Percentiles rank a stretch among this genome's conserved stretches.
phyloP scores from a whole-genome alignment of 2,329 filamentous ascomycete genomes.

The Tolypocladium inflatum region DNA sequence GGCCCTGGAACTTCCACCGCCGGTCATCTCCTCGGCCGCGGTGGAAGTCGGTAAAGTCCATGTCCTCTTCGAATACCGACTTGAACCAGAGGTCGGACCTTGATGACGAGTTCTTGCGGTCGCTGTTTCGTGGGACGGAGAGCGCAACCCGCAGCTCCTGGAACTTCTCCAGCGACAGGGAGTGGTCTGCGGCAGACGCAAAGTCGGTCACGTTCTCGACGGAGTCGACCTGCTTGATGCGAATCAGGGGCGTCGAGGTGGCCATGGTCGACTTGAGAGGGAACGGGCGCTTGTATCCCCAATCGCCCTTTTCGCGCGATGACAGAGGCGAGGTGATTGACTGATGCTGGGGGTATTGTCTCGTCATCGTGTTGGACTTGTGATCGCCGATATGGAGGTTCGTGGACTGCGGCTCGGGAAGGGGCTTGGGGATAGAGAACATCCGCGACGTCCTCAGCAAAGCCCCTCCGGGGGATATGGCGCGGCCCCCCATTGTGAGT shows the following conservation, averaged over 20 bases:
- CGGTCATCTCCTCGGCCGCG: slow-evolving; percentile 29
- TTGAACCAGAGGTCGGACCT: slow-evolving; percentile 19
- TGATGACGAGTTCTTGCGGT: slow-evolving; percentile 7
- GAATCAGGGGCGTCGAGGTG: slow-evolving; percentile 64
- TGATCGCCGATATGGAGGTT: slow-evolving; percentile 22
- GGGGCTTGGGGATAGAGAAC: slow-evolving; percentile 73
- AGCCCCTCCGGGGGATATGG: slow-evolving; percentile 51
- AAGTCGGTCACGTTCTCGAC: slow-evolving; percentile 87
- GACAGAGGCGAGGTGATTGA: slow-evolving; percentile 68
- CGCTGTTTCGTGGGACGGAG: slow-evolving; percentile 34
- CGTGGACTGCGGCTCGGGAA: slow-evolving; percentile 52
- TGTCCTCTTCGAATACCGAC: slow-evolving; percentile 51
- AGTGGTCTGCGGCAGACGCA: slow-evolving; percentile 71
- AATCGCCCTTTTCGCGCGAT: slow-evolving; percentile 72
- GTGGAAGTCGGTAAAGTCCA: slow-evolving; percentile 40
- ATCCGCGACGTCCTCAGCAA: slow-evolving; percentile 81
- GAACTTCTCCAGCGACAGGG: slow-evolving; percentile 74
- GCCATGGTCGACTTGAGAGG: slow-evolving; percentile 66
- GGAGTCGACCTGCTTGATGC: slow-evolving; percentile 72
- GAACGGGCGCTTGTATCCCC: slow-evolving; percentile 82
- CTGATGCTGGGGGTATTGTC: slow-evolving; percentile 71
- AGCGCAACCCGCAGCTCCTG: slow-evolving; percentile 72
- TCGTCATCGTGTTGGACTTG: slow-evolving; percentile 44
- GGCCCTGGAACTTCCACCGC: slow-evolving; percentile 58
- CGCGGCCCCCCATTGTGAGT: slow-evolving; percentile 21